Percentiles rank a stretch among this genome's conserved stretches.
Conservation (phyloP, 345 rosid genomes). For the Boechera stricta region DNA sequence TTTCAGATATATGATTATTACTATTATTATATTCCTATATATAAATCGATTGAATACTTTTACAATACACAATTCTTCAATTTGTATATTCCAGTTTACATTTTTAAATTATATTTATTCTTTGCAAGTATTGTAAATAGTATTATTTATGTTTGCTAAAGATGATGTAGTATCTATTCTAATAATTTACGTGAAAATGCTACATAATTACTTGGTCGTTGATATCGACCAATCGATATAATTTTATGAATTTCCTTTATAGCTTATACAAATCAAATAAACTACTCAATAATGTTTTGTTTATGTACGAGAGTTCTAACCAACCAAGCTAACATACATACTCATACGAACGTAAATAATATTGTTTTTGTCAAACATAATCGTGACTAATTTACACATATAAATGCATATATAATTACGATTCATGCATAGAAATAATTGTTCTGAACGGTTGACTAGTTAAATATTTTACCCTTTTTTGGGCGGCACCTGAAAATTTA, state of each 20-base stretch:
- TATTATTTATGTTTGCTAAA: background rate
- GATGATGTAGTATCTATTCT: background rate
- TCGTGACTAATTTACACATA: background rate
- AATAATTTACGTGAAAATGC: background rate
- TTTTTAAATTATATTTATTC: background rate
- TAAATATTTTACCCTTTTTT: background rate
- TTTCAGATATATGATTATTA: background rate
- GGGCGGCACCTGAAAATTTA: background rate
- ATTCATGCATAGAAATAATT: background rate
- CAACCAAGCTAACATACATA: background rate
- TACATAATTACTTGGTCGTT: background rate
- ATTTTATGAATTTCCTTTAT: background rate
- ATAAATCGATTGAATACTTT: background rate
- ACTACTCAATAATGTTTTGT: background rate
- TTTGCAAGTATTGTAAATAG: background rate
- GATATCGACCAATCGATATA: background rate
- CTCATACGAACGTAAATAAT: background rate
- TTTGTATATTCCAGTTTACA: background rate
- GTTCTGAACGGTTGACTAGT: slow-evolving; percentile 20
- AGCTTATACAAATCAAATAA: background rate
- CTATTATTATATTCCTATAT: background rate
- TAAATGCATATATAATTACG: background rate
- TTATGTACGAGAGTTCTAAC: slow-evolving; percentile 13
- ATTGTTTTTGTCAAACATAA: slow-evolving; percentile 5
- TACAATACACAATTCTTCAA: no score